phyloP scores from a whole-genome alignment of 2,329 filamentous ascomycete species.

The Pseudocercospora vitis region DNA sequence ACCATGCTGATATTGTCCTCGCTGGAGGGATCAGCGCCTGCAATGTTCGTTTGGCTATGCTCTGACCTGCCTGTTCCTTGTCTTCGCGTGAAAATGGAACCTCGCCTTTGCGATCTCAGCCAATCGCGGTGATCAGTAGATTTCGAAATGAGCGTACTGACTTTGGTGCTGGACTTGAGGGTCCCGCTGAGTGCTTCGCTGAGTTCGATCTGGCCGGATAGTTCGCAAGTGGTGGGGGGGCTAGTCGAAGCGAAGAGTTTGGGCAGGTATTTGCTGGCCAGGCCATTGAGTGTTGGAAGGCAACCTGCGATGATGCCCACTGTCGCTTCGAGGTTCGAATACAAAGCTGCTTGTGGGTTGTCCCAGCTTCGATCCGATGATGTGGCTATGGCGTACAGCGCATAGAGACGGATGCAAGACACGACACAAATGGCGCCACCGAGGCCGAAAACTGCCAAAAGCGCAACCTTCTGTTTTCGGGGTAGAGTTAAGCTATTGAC shows the following conservation, averaged over 20 bases:
- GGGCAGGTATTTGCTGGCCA: slow-evolving; percentile 24
- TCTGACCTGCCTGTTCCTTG: slow-evolving; percentile 1
- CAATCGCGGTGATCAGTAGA: neutral
- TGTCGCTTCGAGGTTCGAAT: slow-evolving; percentile 30
- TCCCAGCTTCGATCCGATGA: slow-evolving; percentile 28
- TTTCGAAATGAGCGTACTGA: neutral
- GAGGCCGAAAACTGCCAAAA: slow-evolving; percentile 37
- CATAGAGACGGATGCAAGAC: slow-evolving; percentile 28
- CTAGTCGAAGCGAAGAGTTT: slow-evolving; percentile 13
- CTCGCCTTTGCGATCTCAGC: neutral
- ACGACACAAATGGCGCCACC: slow-evolving; percentile 32
- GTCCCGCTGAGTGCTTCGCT: slow-evolving; percentile 9
- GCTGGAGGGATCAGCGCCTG: neutral
- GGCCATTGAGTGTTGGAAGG: slow-evolving; percentile 28
- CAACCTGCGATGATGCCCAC: slow-evolving; percentile 32
- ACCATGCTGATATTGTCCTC: slow-evolving; percentile 5
- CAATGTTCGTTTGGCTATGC: slow-evolving; percentile 9
- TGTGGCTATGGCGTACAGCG: slow-evolving; percentile 27
- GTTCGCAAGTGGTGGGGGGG: neutral
- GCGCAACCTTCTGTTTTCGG: slow-evolving; percentile 28
- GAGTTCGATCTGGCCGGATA: too few species aligned
- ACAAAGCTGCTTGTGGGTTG: slow-evolving; percentile 28
- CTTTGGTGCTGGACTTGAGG: neutral
- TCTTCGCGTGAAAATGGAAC: neutral
- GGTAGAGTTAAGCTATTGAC: slow-evolving; percentile 33